Percentiles rank a stretch among this genome's conserved stretches.
These are phyloP conservation scores for Gremmenia infestans DNA, from an alignment of 2,329 filamentous ascomycete genomes.

Conservation along the genomic window DNA sequence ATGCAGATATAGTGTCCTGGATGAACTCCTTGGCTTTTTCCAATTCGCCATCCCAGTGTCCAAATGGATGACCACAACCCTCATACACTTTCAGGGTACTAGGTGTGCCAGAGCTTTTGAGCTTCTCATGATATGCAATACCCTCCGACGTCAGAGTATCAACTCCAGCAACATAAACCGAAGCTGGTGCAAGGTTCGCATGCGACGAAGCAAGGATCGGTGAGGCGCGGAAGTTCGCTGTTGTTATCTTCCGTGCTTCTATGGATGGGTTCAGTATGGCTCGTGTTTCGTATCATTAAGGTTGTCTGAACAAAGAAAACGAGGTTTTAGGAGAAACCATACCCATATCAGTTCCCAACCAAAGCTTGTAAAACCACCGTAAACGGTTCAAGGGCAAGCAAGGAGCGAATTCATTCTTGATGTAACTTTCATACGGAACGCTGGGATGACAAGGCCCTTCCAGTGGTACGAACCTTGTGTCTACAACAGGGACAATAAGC, in stretches of 20 bases:
- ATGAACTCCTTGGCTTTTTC: slow-evolving; percentile 32
- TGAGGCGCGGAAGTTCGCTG: slow-evolving; percentile 31
- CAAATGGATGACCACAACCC: slow-evolving; percentile 34
- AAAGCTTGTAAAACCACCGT: slow-evolving; percentile 35
- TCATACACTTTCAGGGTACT: slow-evolving; percentile 34
- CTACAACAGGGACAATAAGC: slow-evolving; percentile 33
- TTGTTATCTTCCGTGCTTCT: slow-evolving; percentile 21
- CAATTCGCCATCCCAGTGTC: slow-evolving; percentile 33
- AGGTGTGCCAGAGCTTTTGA: slow-evolving; percentile 29
- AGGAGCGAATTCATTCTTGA: slow-evolving; percentile 32
- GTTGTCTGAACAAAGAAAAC: no score
- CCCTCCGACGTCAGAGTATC: slow-evolving; percentile 34
- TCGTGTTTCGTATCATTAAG: no score
- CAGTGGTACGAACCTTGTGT: slow-evolving; percentile 32
- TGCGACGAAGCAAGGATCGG: slow-evolving; percentile 34
- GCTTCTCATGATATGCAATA: slow-evolving; percentile 30
- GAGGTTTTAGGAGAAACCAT: not conserved
- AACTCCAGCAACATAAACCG: slow-evolving; percentile 32
- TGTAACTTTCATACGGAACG: slow-evolving; percentile 32
- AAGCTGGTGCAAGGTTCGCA: slow-evolving; percentile 31
- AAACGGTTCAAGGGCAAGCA: slow-evolving; percentile 33
- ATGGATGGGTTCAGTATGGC: no score
- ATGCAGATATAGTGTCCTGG: slow-evolving; percentile 25
- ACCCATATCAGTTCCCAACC: slow-evolving; percentile 32
- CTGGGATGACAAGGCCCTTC: slow-evolving; percentile 27